Percentiles rank a stretch among this genome's conserved stretches.
Conservation (phyloP, 2,329 filamentous ascomycete genomes). For the Albifimbria verrucaria region DNA sequence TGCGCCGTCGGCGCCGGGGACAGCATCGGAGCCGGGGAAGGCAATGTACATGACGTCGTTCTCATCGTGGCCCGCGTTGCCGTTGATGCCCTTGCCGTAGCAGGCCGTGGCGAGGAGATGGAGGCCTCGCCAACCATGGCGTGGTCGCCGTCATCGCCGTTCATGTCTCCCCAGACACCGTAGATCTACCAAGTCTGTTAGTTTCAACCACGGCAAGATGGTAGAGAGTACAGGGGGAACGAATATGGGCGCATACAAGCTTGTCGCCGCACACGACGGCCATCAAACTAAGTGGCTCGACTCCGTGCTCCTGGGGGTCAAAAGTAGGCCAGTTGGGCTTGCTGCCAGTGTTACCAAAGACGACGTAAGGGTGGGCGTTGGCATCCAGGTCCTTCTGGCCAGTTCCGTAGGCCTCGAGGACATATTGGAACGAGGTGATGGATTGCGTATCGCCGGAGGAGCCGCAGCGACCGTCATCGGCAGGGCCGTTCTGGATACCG, state of each 20-base stretch:
- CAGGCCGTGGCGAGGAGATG: constrained; percentile 57
- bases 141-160: constrained; percentile 46
- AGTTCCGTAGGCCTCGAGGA: constrained; percentile 32
- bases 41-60: constrained; percentile 62
- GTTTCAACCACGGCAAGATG: background rate
- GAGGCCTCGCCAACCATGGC: constrained; percentile 54
- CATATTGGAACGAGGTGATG: constrained; percentile 44
- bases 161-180: constrained; percentile 60
- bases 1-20: constrained; percentile 51
- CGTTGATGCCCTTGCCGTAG: constrained; percentile 50
- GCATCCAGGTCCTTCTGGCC: constrained; percentile 42
- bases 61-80: constrained; percentile 51
- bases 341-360: constrained; percentile 46
- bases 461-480: constrained; percentile 42
- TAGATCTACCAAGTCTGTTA: constrained; percentile 38
- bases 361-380: constrained; percentile 50
- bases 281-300: constrained; percentile 51
- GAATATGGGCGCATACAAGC: constrained; percentile 27
- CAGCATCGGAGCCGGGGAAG: constrained; percentile 53
- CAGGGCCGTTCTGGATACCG: constrained; percentile 38
- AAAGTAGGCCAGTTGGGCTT: constrained; percentile 32
- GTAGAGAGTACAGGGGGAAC: background rate
- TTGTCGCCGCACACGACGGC: constrained; percentile 51
- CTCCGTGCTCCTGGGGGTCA: constrained; percentile 35
- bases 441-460: constrained; percentile 40